Evolutionary conservation across 768 basidiomycete genomes (phyloP), one percentile per base, ranked within the genome.

Genomic region (Tulasnella sp.): DNA sequence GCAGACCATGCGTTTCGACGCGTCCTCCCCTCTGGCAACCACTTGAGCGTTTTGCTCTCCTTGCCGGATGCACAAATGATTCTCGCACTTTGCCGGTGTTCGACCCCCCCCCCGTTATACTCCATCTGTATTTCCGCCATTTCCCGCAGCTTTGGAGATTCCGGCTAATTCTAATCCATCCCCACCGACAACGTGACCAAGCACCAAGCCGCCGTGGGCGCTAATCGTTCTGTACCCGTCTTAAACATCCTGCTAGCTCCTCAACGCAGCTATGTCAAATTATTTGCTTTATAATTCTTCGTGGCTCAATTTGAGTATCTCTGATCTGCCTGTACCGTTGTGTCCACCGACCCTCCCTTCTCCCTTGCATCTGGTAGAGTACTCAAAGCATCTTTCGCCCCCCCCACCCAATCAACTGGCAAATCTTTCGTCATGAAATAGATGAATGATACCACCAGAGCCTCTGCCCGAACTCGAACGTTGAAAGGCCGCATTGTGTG

Each of bases 41-140:
- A 35, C 26, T 15, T 67, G 61, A 67, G 61, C 61, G 61, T 67
- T 26, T 67, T 51, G 51, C 61, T 67, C 61, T 67, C 61, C 61
- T 26, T 35, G 5, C 29, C 11, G 3, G 44, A 44, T 7, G 44
- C 16, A 44, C 44, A 44, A 44, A 44, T 35, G 32, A 67, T 29
- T 67, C 26, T 35, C 61, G 61, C 61, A 67, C 61, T 67, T 67
- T 26, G 61, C 61, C 61, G 61, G 61, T 10, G 32, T 2, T 32
- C 26, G 61, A 26, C 5, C 61, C n/a, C 61, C 61, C 5, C 61
- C n/a, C 61, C 61, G 29, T 67, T 67, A 35, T 51, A 20, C 51
- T 51, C n/a, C 6, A 51, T 20, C 23, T 23, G n/a, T 23, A 51
- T 51, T 10, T 35, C 61, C 61, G 61, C 61, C 61, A 67, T 35